Evolutionary conservation across 495 filamentous ascomycete species (phyloP).

Genomic region (Aspergillus avenaceus): DNA sequence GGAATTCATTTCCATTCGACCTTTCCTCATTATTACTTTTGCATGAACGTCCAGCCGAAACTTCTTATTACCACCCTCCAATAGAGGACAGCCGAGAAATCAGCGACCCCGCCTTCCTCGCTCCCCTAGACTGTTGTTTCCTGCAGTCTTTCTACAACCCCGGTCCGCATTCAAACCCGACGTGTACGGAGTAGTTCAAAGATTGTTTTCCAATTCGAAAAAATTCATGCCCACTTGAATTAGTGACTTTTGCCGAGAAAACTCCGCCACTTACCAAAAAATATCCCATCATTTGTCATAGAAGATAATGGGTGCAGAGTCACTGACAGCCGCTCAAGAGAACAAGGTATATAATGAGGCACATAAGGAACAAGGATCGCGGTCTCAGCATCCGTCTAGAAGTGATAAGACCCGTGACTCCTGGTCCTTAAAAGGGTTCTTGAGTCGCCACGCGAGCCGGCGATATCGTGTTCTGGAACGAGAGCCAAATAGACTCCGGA

Average conservation of each 20-base stretch:
- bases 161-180: slow-evolving; percentile 3
- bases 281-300: slow-evolving; percentile 2
- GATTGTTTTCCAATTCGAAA: neutral
- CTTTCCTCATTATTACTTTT: too few species aligned
- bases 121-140: neutral
- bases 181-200: too few species aligned
- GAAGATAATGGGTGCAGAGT: slow-evolving; percentile 27
- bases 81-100: neutral
- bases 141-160: neutral
- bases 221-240: too few species aligned
- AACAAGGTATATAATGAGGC: slow-evolving; percentile 2
- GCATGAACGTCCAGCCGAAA: neutral
- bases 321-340: slow-evolving; percentile 14
- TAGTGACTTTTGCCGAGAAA: neutral
- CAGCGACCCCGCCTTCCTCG: neutral
- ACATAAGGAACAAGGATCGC: slow-evolving; percentile 1
- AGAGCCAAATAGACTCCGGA: slow-evolving; percentile 42
- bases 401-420: slow-evolving; percentile 15
- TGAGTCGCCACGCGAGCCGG: slow-evolving; percentile 33
- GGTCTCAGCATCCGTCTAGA: slow-evolving; percentile 9
- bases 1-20: too few species aligned
- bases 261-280: neutral
- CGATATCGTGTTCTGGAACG: slow-evolving; percentile 40
- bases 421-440: slow-evolving; percentile 39
- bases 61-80: neutral